Evolutionary conservation across 2,329 filamentous ascomycete genomes (phyloP), one percentile per base, ranked within the genome.

Genomic region (Fusarium euwallaceae): DNA sequence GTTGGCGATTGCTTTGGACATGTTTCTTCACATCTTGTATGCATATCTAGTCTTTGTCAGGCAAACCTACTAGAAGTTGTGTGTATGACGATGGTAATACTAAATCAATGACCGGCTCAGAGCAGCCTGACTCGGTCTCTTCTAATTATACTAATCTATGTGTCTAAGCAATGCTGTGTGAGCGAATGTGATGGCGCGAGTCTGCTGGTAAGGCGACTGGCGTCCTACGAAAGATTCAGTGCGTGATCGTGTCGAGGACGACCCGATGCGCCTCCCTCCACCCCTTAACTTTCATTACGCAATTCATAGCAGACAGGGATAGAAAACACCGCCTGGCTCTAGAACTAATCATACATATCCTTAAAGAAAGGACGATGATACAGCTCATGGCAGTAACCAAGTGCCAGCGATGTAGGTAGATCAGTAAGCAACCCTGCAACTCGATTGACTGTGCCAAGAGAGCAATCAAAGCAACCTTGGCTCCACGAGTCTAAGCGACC

Each of bases 1-100:
- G 66, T 67, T 43, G 56, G 64, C 63, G 66, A 66, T 72, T 72
- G 69, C 67, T 78, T 76, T 78, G 72, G 77, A 78, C 72, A 78
- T 70, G 66, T 75, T 61, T 67, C 63, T 63, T 73, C 67, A 67
- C 43, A 76, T 78, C 66, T 78, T 76, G 70, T 71, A 76, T 75
- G 69, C 68, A 70, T 72, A 72, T 75, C 67, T 75, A 66, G 73
- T 69, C 69, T 63, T 74, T 67, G 66, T 74, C 68, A 69, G 74
- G 72, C 63, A 71, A 64, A 45, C 63, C 43, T 59, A 70, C 71
- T 75, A 76, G 58, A 72, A 69, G 68, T 66, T 61, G 53, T 69
- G 64, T 69, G 64, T 71, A 56, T 65, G 62, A 68, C 62, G 73
- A 72, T 76, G 71, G 66, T 78, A 78, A 77, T 78, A 75, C 73